Base-by-base conservation (phyloP, 2,329 filamentous ascomycete species). In the Penicillium sp. region DNA sequence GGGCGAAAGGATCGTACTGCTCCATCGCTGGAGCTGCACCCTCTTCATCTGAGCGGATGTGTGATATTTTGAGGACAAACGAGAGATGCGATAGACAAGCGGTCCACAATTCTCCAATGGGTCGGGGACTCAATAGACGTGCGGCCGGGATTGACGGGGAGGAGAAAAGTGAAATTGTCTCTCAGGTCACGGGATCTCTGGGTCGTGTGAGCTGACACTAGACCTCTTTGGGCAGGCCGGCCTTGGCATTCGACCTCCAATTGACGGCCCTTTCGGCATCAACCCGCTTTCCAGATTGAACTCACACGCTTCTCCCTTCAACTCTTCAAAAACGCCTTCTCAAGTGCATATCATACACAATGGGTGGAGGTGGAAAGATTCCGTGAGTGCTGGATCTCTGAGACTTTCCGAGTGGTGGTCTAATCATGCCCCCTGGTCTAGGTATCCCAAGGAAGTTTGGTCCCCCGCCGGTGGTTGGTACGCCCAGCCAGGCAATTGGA, bases 371-470 rank as follows among this genome's bases (percentile, higher is more conserved):
- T 76, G 84, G 81, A 72, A 86, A 86, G 73, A 79, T 87, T 60
- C 80, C 82, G 81, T 86, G 78, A 62, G 78, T 66, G 24, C 35
- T 27, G 40, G 13, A 74, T 72, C 71, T 78, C 74, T 71, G 48
- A 52, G 50, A 49, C 40, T 35, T 38, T 47, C 29, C 24, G 25
- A 27, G 38, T 24, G 38, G 37, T 34, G 44, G 43, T 45, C 64
- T 68, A 46, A 67, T 57, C 41, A 39, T 53, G 52, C 47, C 38
- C 51, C 39, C 45, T 45, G 39, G 29, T 49, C 46, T 63, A 95
- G 89, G 67, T 95, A 95, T 75, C 90, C 90, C 71, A 96, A 95
- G 80, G 91, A 98, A 79, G 89, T 98, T 80, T 98, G 93, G 93
- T 97, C 93, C 66, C 93, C 93, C 53, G 79, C 91, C 57, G 93